Evolutionary conservation across 495 filamentous ascomycete genomes (phyloP).

Genomic region (Cairneyella variabilis): DNA sequence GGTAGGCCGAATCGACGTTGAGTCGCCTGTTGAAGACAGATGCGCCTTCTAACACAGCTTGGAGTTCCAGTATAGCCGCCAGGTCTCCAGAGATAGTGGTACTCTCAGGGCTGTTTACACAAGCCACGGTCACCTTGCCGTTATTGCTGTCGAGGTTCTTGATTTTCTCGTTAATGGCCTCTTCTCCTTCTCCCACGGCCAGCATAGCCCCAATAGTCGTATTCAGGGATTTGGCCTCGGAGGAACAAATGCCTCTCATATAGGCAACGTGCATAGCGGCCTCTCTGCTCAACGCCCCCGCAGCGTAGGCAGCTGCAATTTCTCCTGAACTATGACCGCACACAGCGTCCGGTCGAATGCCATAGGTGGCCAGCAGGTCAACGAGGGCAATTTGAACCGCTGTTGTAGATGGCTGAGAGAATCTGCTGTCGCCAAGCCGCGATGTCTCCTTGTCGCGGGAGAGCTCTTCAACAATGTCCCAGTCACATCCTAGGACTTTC

Average conservation of each 20-base stretch:
- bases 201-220: conserved; percentile 42
- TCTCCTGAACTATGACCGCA: conserved; percentile 2
- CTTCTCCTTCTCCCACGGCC: conserved; percentile 44
- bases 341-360: not conserved
- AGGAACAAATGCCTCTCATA: not conserved
- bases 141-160: conserved; percentile 27
- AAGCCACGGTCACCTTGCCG: conserved; percentile 32
- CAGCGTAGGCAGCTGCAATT: conserved; percentile 3
- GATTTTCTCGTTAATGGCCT: conserved; percentile 35
- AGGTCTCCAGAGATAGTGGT: conserved; percentile 14
- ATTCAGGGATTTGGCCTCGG: not conserved
- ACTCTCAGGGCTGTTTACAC: conserved; percentile 55
- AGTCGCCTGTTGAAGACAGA: conserved; percentile 49
- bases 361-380: not conserved
- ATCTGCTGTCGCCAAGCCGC: not conserved
- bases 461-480: not conserved
- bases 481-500: not conserved
- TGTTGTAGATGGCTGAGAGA: conserved; percentile 2
- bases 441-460: not conserved
- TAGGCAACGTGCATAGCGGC: not conserved
- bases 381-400: conserved; percentile 2
- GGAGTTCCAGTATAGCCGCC: conserved; percentile 41
- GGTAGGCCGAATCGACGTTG: conserved; percentile 54
- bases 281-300: not conserved
- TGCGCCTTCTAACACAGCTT: conserved; percentile 37